Evolutionary conservation across 2,329 filamentous ascomycete genomes (phyloP).

Genomic region (Ophiostoma sp.): DNA sequence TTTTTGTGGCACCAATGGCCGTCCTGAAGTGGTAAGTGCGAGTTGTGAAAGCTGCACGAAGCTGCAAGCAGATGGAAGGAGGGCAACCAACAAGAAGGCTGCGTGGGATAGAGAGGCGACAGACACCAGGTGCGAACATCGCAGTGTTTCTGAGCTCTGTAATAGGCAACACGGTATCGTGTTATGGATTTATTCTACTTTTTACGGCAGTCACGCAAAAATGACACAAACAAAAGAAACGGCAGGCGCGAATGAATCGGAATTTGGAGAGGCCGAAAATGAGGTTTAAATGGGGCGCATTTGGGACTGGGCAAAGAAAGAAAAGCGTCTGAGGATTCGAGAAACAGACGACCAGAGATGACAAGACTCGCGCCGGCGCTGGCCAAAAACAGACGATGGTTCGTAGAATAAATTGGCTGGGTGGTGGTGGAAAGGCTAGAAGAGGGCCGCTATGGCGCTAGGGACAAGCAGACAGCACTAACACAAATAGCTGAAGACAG

Average conservation of each 20-base stretch:
- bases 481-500: background rate
- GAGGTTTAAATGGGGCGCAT: background rate
- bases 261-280: background rate
- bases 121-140: background rate
- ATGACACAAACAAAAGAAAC: background rate
- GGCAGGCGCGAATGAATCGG: background rate
- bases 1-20: background rate
- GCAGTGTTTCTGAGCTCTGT: background rate
- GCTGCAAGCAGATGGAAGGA: conserved; percentile 10
- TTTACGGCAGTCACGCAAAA: background rate
- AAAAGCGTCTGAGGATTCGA: background rate
- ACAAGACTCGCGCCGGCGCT: background rate
- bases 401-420: conserved; percentile 13
- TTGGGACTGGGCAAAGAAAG: background rate
- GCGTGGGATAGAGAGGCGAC: background rate
- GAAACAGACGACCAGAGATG: background rate
- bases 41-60: background rate
- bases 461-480: background rate
- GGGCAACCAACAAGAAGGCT: background rate
- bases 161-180: background rate
- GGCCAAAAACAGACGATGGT: background rate
- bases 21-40: conserved; percentile 18
- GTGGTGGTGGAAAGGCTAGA: background rate
- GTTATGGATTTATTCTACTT: background rate
- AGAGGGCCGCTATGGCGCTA: background rate